A percentile compares a stretch with the other conserved stretches of the same genome.
Evolutionary conservation across 139 green algal species (phyloP).

Genomic region (Tetraselmis striata): DNA sequence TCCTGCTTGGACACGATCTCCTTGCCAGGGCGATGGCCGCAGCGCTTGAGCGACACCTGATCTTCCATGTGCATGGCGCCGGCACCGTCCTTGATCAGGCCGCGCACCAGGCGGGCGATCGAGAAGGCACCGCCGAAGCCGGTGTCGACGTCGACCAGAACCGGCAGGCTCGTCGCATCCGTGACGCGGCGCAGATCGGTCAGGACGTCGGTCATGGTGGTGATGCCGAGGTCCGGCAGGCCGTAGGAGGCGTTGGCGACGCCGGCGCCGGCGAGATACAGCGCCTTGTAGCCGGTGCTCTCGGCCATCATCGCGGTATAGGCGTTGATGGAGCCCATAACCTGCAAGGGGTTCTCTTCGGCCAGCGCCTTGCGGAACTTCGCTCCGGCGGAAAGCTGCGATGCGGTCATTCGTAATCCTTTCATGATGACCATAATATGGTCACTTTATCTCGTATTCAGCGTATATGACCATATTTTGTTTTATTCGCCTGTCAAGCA

Average conservation of each 20-base stretch:
- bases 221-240: slow-evolving; percentile 10
- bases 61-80: slow-evolving; percentile 15
- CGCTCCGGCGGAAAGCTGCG: no score
- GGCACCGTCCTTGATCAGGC: background rate
- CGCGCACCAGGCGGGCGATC: background rate
- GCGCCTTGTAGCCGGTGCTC: slow-evolving; percentile 8
- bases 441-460: no score
- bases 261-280: slow-evolving; percentile 11
- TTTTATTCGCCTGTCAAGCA: no score
- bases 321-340: no score
- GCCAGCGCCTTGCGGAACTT: no score
- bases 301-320: no score
- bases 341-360: no score
- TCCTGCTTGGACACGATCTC: slow-evolving; percentile 6
- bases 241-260: background rate
- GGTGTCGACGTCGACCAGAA: slow-evolving; percentile 14
- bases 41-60: slow-evolving; percentile 10
- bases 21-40: slow-evolving; percentile 13
- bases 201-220: slow-evolving; percentile 9
- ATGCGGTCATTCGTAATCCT: no score
- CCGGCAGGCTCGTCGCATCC: background rate
- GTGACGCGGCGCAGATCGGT: slow-evolving; percentile 10
- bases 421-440: no score
- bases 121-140: slow-evolving; percentile 5
- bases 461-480: no score